phyloP scores from a whole-genome alignment of 177 flowering plant genomes.

The Tripterygium wilfordii region DNA sequence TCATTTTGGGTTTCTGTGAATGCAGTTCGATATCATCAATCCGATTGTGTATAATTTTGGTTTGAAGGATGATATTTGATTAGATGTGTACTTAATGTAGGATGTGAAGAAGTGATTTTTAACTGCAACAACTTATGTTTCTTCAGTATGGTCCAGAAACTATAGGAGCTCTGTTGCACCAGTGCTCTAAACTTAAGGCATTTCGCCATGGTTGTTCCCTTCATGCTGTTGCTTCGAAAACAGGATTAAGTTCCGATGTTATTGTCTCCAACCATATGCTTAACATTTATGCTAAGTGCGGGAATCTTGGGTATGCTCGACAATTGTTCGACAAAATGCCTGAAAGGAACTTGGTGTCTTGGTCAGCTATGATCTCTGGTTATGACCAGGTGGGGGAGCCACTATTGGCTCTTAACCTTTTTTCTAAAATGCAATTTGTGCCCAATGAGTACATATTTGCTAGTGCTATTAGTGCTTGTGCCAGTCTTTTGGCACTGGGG shows the following conservation, averaged over 20 bases:
- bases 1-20: too few relatives aligned
- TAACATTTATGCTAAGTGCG: constrained; percentile 71
- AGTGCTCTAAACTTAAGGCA: constrained; percentile 40
- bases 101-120: too few relatives aligned
- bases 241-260: constrained; percentile 29
- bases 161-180: constrained; percentile 38
- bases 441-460: constrained; percentile 61
- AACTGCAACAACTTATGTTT: too few relatives aligned
- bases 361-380: constrained; percentile 83
- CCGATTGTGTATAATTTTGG: too few relatives aligned
- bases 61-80: too few relatives aligned
- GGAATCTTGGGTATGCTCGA: constrained; percentile 29
- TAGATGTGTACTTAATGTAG: too few relatives aligned
- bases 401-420: constrained; percentile 35
- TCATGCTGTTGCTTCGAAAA: constrained; percentile 47
- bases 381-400: constrained; percentile 48
- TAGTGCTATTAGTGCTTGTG: constrained; percentile 60
- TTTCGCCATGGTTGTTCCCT: constrained; percentile 34
- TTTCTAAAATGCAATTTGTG: constrained; percentile 21
- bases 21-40: too few relatives aligned
- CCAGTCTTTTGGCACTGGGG: constrained; percentile 20
- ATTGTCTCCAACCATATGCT: constrained; percentile 55
- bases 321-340: constrained; percentile 61
- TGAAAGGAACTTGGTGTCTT: constrained; percentile 59
- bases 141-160: too few relatives aligned